phyloP scores from a whole-genome alignment of 1,139 yeast genomes.

The Debaryomyces psychrophilus region DNA sequence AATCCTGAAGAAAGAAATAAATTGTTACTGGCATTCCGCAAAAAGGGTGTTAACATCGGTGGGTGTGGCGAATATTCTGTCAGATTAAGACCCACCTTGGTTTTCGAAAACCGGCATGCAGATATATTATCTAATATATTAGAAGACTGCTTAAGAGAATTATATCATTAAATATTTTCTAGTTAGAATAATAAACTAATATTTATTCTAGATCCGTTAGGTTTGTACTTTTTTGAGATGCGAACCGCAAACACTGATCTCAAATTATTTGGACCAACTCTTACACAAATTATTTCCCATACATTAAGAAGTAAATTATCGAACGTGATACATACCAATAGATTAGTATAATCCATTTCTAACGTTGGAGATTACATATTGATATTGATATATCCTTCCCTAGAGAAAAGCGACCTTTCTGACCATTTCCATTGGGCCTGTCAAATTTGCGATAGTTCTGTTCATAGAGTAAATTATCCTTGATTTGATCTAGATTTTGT shows the following conservation, averaged over 20 bases:
- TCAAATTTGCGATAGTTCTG: constrained; percentile 1
- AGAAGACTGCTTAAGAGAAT: constrained; percentile 31
- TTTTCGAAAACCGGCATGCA: constrained; percentile 68
- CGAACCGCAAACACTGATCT: constrained; percentile 1
- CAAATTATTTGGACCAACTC: not conserved
- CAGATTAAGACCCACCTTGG: constrained; percentile 71
- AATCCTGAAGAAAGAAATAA: constrained; percentile 51
- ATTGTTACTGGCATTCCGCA: constrained; percentile 52
- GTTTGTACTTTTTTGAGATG: not conserved
- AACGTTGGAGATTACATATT: not conserved
- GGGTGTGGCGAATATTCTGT: constrained; percentile 70
- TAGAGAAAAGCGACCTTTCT: not conserved
- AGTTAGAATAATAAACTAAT: not conserved
- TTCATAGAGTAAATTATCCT: not conserved
- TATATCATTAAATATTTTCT: constrained; percentile 8
- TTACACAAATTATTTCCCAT: constrained; percentile 1
- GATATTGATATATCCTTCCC: not conserved
- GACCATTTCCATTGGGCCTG: not conserved
- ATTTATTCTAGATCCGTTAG: not conserved
- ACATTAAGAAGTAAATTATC: not conserved
- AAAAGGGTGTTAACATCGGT: constrained; percentile 68
- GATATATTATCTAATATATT: constrained; percentile 57
- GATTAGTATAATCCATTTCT: not conserved
- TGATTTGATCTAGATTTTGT: not conserved
- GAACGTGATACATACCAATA: not conserved